Percentiles rank a stretch among this genome's conserved stretches.
Evolutionary conservation across 2,329 filamentous ascomycete species (phyloP).

Genomic region (Ceratocystis colombiana): DNA sequence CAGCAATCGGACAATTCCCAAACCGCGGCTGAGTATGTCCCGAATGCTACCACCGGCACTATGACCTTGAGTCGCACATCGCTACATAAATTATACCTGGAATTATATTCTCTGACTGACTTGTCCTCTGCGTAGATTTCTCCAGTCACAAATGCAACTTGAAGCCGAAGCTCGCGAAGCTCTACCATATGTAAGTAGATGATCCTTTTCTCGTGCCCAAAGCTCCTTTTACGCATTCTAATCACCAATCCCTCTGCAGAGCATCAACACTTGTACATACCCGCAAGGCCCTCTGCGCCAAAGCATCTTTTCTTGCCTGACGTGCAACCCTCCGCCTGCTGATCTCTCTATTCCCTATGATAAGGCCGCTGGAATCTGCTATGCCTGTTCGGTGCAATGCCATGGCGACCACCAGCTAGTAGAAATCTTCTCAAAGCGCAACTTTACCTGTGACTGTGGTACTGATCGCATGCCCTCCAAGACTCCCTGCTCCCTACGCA

Average conservation of each 20-base stretch:
- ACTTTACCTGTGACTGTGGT: constrained; percentile 94
- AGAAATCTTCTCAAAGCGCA: constrained; percentile 89
- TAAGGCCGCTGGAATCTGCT: constrained; percentile 75
- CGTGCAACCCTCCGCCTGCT: constrained; percentile 74
- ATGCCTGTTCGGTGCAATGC: constrained; percentile 91
- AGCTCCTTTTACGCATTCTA: constrained; percentile 10
- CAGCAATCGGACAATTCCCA: constrained; percentile 54
- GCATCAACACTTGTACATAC: constrained; percentile 87
- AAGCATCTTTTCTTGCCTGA: constrained; percentile 82
- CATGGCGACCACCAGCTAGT: constrained; percentile 92
- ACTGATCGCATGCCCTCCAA: constrained; percentile 65
- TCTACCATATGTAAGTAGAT: constrained; percentile 70
- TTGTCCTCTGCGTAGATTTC: constrained; percentile 51
- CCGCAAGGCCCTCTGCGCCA: constrained; percentile 82
- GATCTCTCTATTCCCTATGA: constrained; percentile 45
- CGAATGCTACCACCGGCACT: not conserved
- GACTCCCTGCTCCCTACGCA: constrained; percentile 64
- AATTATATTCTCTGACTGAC: not conserved
- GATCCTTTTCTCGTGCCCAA: not conserved
- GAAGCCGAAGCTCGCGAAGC: constrained; percentile 93
- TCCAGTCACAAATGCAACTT: constrained; percentile 77
- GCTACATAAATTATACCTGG: not conserved
- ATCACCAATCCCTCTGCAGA: constrained; percentile 41
- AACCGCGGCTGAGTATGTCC: constrained; percentile 57
- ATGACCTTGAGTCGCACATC: not conserved